Conservation (phyloP, 768 basidiomycete genomes). For the Rhodotorula toruloides region DNA sequence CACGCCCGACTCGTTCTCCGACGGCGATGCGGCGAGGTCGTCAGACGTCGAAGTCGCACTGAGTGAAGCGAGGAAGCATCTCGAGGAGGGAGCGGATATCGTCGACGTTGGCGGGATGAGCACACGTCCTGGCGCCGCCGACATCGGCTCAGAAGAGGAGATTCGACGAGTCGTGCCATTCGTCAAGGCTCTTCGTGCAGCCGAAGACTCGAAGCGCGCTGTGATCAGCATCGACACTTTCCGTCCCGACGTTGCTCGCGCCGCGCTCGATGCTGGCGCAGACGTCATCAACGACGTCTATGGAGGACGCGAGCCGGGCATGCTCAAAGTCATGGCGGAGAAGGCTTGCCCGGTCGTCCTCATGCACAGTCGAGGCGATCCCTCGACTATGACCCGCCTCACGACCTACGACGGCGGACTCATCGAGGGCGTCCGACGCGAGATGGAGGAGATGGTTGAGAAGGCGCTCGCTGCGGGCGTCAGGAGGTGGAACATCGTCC, state of each 20-base stretch:
- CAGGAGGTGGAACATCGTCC: slow-evolving; percentile 77
- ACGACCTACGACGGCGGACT: slow-evolving; percentile 54
- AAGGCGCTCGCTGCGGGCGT: slow-evolving; percentile 66
- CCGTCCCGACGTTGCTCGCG: slow-evolving; percentile 70
- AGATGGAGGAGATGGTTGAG: slow-evolving; percentile 67
- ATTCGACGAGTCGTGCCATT: slow-evolving; percentile 65
- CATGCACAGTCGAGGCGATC: slow-evolving; percentile 91
- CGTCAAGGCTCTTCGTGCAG: slow-evolving; percentile 55
- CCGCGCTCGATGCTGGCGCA: slow-evolving; percentile 72
- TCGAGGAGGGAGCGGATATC: slow-evolving; percentile 60
- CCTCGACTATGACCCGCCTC: slow-evolving; percentile 64
- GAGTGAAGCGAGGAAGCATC: slow-evolving; percentile 23
- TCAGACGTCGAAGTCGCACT: slow-evolving; percentile 52
- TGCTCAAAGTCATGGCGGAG: slow-evolving; percentile 50
- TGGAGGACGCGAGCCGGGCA: slow-evolving; percentile 55
- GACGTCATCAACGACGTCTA: slow-evolving; percentile 92
- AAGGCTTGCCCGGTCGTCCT: slow-evolving; percentile 69
- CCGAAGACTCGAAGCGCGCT: slow-evolving; percentile 46
- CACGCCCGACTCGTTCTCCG: slow-evolving; percentile 95
- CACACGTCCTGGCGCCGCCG: slow-evolving; percentile 72
- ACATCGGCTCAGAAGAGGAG: slow-evolving; percentile 67
- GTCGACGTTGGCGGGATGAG: slow-evolving; percentile 93
- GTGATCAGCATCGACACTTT: slow-evolving; percentile 80
- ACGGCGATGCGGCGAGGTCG: slow-evolving; percentile 54
- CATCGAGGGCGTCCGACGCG: slow-evolving; percentile 62